A percentile compares a stretch with the other conserved stretches of the same genome.
Evolutionary conservation across 768 basidiomycete genomes (phyloP).

Genomic region (Tricholoma matsutake): DNA sequence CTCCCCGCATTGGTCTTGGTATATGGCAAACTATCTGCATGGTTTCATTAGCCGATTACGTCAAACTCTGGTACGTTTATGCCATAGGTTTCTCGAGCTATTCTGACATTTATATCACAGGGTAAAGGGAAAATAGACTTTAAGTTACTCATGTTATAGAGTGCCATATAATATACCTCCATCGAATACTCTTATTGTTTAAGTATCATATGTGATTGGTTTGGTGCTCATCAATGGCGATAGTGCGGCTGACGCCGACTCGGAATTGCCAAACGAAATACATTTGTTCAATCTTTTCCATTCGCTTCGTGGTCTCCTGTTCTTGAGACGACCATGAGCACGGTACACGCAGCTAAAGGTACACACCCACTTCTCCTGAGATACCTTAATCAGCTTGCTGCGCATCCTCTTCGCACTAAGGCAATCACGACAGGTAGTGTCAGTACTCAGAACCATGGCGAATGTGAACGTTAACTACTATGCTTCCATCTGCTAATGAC

Average conservation of each 20-base stretch:
- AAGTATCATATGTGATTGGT: neutral
- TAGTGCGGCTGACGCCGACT: neutral
- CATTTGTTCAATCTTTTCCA: neutral
- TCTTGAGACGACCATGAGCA: constrained; percentile 36
- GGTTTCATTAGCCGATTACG: constrained; percentile 97
- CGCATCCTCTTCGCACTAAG: constrained; percentile 78
- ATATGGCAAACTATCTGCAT: constrained; percentile 99
- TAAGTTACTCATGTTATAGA: constrained; percentile 12
- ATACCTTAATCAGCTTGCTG: constrained; percentile 66
- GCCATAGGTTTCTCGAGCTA: neutral
- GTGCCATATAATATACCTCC: constrained; percentile 16
- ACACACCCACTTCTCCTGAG: constrained; percentile 54
- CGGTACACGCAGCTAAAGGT: constrained; percentile 21
- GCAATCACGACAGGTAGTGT: constrained; percentile 64
- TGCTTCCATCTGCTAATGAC: constrained; percentile 3
- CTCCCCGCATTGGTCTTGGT: constrained; percentile 93
- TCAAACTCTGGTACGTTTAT: constrained; percentile 70
- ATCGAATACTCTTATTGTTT: neutral
- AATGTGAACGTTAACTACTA: neutral
- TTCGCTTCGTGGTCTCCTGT: neutral
- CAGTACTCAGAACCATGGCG: neutral
- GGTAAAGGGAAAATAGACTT: constrained; percentile 47
- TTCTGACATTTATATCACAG: constrained; percentile 27
- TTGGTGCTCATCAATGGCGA: neutral
- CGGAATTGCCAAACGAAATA: neutral